Base-by-base conservation (phyloP, 1,139 yeast species). In the Blastobotrys arbuscula region DNA sequence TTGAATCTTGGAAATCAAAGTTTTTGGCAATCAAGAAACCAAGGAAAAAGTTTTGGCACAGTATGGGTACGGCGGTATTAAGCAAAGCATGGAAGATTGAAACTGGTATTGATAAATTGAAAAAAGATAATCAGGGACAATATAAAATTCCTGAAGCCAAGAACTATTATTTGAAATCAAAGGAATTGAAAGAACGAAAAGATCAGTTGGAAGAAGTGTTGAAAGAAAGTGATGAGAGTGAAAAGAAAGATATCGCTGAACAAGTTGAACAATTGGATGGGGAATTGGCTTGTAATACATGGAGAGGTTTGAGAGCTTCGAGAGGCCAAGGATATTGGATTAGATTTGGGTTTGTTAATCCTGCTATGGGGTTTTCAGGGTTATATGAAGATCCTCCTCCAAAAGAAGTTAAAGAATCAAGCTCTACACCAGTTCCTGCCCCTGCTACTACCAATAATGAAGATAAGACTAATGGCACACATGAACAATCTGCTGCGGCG, bases 61-160 rank as follows among this genome's bases (percentile, higher is more conserved):
- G 59, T 3, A 62, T 68, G 66, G 72, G 72, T 5, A 65, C 69
- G n/a, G 62, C 69, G 3, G 61, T 67, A 2, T 53, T 68, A 26
- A 56, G 67, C 4, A 57, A 60, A 36, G 54, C 61, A 13, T 65
- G 69, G 70, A 59, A 60, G 42, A 55, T 58, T 10, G 54, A 54
- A 3, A 57, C 61, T n/a, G 69, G 68, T 2, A 38, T 59, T n/a
- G 59, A 57, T 6, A 46, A 45, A 36, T 50, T 61, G 21, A 50
- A 44, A 16, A 43, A 51, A 8, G 50, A 54, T 1, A 39, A 48
- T 6, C 10, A 28, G 3, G 12, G 3, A 3, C 39, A 50, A 30
- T 52, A 44, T 33, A 31, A 44, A 1, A 47, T 60, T 19, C 62
- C 64, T 0, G 45, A 48, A 3, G 54, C 65, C 1, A 53, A 51